A percentile compares a stretch with the other conserved stretches of the same genome.
phyloP scores from a whole-genome alignment of 192 early-diverging fungal genomes.

The Chytriomyces hyalinus region DNA sequence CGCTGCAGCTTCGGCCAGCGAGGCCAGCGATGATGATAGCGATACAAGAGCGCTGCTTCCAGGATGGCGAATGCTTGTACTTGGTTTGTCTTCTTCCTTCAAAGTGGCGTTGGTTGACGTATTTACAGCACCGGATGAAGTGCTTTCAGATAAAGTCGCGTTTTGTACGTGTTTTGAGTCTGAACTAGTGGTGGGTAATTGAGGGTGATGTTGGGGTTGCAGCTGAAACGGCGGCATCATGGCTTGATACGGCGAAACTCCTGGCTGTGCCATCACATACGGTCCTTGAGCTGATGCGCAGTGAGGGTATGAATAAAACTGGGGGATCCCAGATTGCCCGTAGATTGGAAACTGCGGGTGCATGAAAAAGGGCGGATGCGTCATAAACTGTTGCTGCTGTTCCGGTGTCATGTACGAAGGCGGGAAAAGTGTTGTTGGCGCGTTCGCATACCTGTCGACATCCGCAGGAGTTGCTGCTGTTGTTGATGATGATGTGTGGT shows the following conservation, averaged over 20 bases:
- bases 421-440: background rate
- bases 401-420: background rate
- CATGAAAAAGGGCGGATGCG: background rate
- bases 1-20: constrained; percentile 28
- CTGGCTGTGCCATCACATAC: background rate
- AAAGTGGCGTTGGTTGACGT: background rate
- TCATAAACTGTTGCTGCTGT: background rate
- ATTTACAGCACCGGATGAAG: background rate
- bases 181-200: background rate
- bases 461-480: background rate
- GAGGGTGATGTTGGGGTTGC: background rate
- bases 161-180: background rate
- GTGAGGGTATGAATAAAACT: background rate
- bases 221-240: background rate
- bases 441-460: background rate
- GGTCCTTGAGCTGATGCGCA: background rate
- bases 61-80: too few species aligned
- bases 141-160: background rate
- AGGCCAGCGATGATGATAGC: constrained; percentile 14
- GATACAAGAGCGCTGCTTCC: constrained; percentile 6
- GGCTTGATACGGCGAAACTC: background rate
- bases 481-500: constrained; percentile 3
- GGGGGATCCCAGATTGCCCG: background rate
- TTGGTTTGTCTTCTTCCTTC: background rate
- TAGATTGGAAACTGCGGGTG: constrained; percentile 6